These are phyloP conservation scores for Claviceps paspali DNA, from an alignment of 2,329 filamentous ascomycete genomes.

Conservation along the genomic window DNA sequence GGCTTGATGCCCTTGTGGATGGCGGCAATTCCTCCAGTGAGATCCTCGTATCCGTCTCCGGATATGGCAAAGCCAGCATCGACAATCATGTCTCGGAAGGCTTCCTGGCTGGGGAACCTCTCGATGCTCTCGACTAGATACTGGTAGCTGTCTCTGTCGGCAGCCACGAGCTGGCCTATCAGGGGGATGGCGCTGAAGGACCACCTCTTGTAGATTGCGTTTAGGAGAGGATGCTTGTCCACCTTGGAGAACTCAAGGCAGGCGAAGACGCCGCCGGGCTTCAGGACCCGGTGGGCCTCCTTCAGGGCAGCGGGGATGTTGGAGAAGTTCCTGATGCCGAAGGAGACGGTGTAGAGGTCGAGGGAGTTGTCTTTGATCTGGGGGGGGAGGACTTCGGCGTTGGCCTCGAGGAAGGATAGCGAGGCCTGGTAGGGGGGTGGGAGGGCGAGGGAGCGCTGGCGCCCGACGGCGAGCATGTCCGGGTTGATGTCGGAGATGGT, in stretches of 20 bases:
- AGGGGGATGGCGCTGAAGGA: slow-evolving; percentile 88
- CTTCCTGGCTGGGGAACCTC: slow-evolving; percentile 70
- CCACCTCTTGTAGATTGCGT: slow-evolving; percentile 87
- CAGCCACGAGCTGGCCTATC: slow-evolving; percentile 88
- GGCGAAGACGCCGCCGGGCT: slow-evolving; percentile 89
- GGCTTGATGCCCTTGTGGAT: slow-evolving; percentile 96
- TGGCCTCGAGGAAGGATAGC: slow-evolving; percentile 73
- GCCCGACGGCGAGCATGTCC: slow-evolving; percentile 81
- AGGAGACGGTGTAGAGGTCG: slow-evolving; percentile 93
- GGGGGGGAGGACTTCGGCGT: slow-evolving; percentile 60
- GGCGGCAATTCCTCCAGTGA: slow-evolving; percentile 84
- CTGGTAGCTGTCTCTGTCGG: slow-evolving; percentile 91
- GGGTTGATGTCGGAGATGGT: slow-evolving; percentile 94
- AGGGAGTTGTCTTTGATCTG: slow-evolving; percentile 54
- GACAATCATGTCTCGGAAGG: slow-evolving; percentile 71
- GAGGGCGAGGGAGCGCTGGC: slow-evolving; percentile 53
- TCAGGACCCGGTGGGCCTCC: slow-evolving; percentile 78
- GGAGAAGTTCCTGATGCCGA: slow-evolving; percentile 94
- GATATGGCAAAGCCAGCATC: slow-evolving; percentile 76
- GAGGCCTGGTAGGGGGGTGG: slow-evolving; percentile 38
- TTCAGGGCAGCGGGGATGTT: slow-evolving; percentile 70
- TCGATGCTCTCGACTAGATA: slow-evolving; percentile 98
- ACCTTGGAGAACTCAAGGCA: slow-evolving; percentile 88
- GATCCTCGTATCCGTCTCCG: slow-evolving; percentile 71
- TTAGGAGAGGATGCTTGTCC: slow-evolving; percentile 61